Evolutionary conservation across 1,284 basidiomycete genomes (phyloP).

Genomic region (Ceratobasidium papillatum): DNA sequence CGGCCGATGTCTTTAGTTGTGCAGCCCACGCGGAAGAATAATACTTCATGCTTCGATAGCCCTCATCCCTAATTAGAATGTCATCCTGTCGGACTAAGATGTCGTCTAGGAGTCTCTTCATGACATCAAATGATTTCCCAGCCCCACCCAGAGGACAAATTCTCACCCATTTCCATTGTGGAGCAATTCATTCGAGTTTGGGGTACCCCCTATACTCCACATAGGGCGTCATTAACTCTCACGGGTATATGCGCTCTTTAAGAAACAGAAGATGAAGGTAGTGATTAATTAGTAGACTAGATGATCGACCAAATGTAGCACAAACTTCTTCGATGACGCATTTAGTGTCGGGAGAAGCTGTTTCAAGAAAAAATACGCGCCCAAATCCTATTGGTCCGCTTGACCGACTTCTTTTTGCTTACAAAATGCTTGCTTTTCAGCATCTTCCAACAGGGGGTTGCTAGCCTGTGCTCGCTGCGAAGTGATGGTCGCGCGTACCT

Average conservation of each 20-base stretch:
- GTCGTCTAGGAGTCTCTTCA: background rate
- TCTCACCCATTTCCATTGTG: background rate
- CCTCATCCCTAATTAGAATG: background rate
- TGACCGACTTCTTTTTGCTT: background rate
- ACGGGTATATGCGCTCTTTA: background rate
- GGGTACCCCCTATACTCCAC: too few species aligned
- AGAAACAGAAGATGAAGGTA: background rate
- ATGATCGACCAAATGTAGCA: background rate
- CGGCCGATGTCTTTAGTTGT: background rate
- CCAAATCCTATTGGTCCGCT: background rate
- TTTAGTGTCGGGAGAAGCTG: conserved; percentile 1
- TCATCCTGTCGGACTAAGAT: background rate
- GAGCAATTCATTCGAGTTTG: background rate
- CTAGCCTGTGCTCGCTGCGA: background rate
- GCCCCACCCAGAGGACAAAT: background rate
- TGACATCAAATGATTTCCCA: background rate
- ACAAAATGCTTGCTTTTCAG: background rate
- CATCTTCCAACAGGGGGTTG: background rate
- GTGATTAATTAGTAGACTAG: background rate
- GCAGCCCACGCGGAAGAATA: background rate
- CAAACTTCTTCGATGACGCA: background rate
- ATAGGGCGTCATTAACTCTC: background rate
- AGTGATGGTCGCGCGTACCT: background rate
- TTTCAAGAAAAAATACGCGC: background rate
- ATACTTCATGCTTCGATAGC: background rate